A percentile compares a stretch with the other conserved stretches of the same genome.
These are phyloP conservation scores for Kodamaea leandrae DNA, from an alignment of 805 yeast species.

Conservation along the genomic window DNA sequence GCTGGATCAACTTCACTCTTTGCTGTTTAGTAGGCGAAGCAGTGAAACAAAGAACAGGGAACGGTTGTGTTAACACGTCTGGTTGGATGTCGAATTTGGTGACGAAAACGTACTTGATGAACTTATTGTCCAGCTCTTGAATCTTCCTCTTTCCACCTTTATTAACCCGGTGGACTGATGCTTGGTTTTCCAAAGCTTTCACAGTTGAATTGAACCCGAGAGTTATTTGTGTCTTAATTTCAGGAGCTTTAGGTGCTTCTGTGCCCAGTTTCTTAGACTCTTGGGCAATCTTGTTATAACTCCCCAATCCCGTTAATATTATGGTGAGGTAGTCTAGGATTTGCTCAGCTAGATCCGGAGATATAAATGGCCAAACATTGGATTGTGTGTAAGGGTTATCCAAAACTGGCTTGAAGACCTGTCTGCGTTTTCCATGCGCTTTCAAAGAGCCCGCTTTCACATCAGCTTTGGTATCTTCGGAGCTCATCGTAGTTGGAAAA, in stretches of 20 bases:
- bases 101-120: constrained; percentile 50
- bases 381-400: constrained; percentile 61
- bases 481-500: neutral
- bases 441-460: constrained; percentile 41
- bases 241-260: constrained; percentile 11
- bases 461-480: neutral
- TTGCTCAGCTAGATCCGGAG: constrained; percentile 34
- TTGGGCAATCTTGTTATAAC: constrained; percentile 19
- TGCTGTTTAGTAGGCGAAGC: constrained; percentile 31
- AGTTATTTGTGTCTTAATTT: constrained; percentile 23
- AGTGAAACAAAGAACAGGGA: constrained; percentile 54
- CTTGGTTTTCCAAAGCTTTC: constrained; percentile 44
- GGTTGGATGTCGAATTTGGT: constrained; percentile 58
- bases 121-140: constrained; percentile 3
- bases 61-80: constrained; percentile 48
- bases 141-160: constrained; percentile 8
- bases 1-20: constrained; percentile 55
- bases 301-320: constrained; percentile 32
- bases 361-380: constrained; percentile 40
- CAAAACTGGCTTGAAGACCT: constrained; percentile 61
- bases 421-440: constrained; percentile 50
- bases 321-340: constrained; percentile 36
- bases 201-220: constrained; percentile 60
- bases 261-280: constrained; percentile 10
- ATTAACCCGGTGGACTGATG: constrained; percentile 19